Conservation (phyloP, 2,329 filamentous ascomycete species). For the Talaromyces sp. region DNA sequence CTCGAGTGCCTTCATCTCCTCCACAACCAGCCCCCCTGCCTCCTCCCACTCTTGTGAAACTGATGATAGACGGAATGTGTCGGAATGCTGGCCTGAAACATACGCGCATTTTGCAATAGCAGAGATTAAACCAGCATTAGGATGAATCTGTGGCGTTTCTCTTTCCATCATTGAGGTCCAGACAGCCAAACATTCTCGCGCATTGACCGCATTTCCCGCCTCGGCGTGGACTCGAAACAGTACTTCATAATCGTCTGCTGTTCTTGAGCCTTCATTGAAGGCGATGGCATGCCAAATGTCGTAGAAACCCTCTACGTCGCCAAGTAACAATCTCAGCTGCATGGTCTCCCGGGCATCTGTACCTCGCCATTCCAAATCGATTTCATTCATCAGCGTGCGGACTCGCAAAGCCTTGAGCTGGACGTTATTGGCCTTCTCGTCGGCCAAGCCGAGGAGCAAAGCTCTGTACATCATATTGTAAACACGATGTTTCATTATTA, state of each 20-base stretch:
- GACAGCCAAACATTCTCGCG: conserved; percentile 53
- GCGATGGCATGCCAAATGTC: conserved; percentile 58
- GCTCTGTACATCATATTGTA: conserved; percentile 46
- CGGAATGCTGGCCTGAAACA: conserved; percentile 1
- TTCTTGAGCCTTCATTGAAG: conserved; percentile 51
- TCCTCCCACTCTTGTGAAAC: conserved; percentile 3
- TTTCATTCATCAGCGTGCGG: conserved; percentile 29
- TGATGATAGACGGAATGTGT: background rate
- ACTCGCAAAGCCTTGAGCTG: conserved; percentile 24
- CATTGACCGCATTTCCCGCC: conserved; percentile 42
- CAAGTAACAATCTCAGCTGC: conserved; percentile 38
- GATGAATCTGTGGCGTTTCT: conserved; percentile 53
- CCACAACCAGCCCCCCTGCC: background rate
- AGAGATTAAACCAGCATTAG: conserved; percentile 44
- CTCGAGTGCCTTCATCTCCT: conserved; percentile 9
- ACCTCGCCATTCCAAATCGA: conserved; percentile 2
- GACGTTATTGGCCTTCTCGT: background rate
- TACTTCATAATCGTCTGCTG: conserved; percentile 55
- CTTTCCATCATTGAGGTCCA: conserved; percentile 60
- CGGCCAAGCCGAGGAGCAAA: conserved; percentile 31
- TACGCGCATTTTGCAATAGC: conserved; percentile 36
- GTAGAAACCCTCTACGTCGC: conserved; percentile 61
- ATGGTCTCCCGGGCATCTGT: conserved; percentile 22
- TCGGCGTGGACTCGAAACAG: conserved; percentile 53
- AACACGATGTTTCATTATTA: conserved; percentile 48